These are phyloP conservation scores for Cryptosporidium ryanae DNA, from an alignment of 169 alveolate genomes.

Conservation along the genomic window DNA sequence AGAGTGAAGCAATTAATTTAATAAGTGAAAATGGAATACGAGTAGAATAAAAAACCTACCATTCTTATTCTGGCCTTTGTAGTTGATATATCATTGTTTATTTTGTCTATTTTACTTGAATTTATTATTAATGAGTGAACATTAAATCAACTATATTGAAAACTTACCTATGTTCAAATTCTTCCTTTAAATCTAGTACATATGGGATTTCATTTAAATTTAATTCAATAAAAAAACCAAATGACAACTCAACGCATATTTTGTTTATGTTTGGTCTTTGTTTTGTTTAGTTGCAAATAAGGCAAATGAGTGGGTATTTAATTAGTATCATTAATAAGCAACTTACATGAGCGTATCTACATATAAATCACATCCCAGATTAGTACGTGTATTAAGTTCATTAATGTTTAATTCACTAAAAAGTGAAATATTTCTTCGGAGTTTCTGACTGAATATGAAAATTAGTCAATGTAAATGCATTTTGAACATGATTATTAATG, in stretches of 20 bases:
- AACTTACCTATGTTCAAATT: slow-evolving; percentile 60
- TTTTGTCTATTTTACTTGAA: slow-evolving; percentile 32
- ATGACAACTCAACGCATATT: slow-evolving; percentile 51
- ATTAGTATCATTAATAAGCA: neutral
- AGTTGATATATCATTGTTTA: slow-evolving; percentile 51
- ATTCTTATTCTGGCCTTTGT: slow-evolving; percentile 47
- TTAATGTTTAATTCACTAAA: slow-evolving; percentile 35
- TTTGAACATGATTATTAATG: neutral
- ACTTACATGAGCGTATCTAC: slow-evolving; percentile 63
- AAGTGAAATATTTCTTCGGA: slow-evolving; percentile 44
- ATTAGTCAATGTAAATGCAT: neutral
- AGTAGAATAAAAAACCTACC: slow-evolving; percentile 26
- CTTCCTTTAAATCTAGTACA: slow-evolving; percentile 45
- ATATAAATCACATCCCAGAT: slow-evolving; percentile 66
- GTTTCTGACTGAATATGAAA: slow-evolving; percentile 50
- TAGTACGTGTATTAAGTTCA: slow-evolving; percentile 54
- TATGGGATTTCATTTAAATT: slow-evolving; percentile 45
- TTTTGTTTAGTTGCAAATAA: neutral
- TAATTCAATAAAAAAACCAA: slow-evolving; percentile 64
- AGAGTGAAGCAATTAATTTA: neutral
- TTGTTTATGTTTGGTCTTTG: slow-evolving; percentile 47
- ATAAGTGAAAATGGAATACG: neutral
- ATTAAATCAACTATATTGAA: neutral
- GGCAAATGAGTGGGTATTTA: neutral
- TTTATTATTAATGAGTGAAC: neutral